These are phyloP conservation scores for Batrachochytrium dendrobatidis DNA, from an alignment of 371 early-diverging fungal genomes.

Conservation along the genomic window DNA sequence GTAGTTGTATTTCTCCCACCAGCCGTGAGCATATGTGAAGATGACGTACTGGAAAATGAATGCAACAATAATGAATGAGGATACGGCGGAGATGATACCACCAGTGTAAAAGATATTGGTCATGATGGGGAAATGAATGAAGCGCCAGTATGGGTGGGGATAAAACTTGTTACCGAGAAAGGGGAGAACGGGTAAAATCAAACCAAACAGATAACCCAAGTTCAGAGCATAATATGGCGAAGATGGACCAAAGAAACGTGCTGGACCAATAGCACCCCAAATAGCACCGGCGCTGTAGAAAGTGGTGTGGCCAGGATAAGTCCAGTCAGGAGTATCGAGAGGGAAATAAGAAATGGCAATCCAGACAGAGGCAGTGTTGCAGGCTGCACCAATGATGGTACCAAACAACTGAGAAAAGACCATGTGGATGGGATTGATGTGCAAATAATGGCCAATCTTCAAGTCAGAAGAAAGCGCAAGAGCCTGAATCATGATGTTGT, in stretches of 20 bases:
- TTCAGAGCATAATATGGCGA: constrained; percentile 21
- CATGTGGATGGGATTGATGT: constrained; percentile 30
- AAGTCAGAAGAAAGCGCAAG: constrained; percentile 27
- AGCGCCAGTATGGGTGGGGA: constrained; percentile 23
- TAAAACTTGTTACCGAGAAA: constrained; percentile 35
- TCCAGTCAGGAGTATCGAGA: constrained; percentile 6
- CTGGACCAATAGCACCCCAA: constrained; percentile 47
- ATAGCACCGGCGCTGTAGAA: constrained; percentile 59
- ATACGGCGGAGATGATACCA: constrained; percentile 5
- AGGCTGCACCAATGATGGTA: constrained; percentile 13
- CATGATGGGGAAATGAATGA: constrained; percentile 24
- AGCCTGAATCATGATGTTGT: constrained; percentile 25
- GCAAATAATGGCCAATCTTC: constrained; percentile 40
- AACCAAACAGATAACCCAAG: constrained; percentile 25
- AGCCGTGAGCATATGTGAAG: constrained; percentile 7
- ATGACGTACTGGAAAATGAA: constrained; percentile 18
- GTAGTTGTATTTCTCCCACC: constrained; percentile 26
- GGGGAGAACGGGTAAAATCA: constrained; percentile 29
- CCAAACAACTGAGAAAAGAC: constrained; percentile 13
- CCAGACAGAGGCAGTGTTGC: constrained; percentile 4
- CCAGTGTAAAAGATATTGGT: not conserved
- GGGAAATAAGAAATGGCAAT: constrained; percentile 1
- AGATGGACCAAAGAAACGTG: constrained; percentile 30
- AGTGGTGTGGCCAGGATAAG: constrained; percentile 11
- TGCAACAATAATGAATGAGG: constrained; percentile 14